phyloP scores from a whole-genome alignment of 225 moss, liverwort and hornwort genomes.

The Ulota crispa region DNA sequence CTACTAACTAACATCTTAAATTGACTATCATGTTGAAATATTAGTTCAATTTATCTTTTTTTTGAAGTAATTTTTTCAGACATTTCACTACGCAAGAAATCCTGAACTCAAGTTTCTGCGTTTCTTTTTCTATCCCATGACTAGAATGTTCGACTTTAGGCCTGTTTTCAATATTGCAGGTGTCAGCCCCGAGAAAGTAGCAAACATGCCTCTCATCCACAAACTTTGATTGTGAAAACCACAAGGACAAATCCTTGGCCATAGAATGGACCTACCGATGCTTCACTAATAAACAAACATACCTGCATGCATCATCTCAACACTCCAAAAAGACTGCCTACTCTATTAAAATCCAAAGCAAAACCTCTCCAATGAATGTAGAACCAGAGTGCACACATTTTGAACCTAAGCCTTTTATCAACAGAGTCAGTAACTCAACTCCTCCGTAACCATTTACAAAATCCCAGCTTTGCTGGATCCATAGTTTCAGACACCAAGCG shows the following conservation, averaged over 20 bases:
- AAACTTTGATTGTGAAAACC: neutral
- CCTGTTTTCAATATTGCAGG: no score
- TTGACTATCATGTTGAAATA: no score
- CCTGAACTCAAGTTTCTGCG: no score
- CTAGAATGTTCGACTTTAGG: no score
- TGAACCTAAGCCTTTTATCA: constrained; percentile 15
- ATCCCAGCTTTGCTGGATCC: constrained; percentile 15
- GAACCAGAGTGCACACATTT: constrained; percentile 7
- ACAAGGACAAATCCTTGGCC: neutral
- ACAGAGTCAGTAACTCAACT: constrained; percentile 19
- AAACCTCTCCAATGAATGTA: constrained; percentile 7
- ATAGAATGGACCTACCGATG: neutral
- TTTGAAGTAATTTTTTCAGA: no score
- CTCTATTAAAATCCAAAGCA: neutral
- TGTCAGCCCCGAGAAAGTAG: no score
- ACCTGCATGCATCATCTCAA: neutral
- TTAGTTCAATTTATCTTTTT: no score
- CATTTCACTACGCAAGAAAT: no score
- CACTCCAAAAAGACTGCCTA: neutral
- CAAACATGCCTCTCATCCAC: neutral
- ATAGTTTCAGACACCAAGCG: constrained; percentile 16
- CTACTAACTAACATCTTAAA: no score
- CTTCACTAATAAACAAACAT: neutral
- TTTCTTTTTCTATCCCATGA: no score
- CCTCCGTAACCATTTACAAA: constrained; percentile 3